phyloP scores from a whole-genome alignment of 2,329 filamentous ascomycete species.

The Capronia coronata region DNA sequence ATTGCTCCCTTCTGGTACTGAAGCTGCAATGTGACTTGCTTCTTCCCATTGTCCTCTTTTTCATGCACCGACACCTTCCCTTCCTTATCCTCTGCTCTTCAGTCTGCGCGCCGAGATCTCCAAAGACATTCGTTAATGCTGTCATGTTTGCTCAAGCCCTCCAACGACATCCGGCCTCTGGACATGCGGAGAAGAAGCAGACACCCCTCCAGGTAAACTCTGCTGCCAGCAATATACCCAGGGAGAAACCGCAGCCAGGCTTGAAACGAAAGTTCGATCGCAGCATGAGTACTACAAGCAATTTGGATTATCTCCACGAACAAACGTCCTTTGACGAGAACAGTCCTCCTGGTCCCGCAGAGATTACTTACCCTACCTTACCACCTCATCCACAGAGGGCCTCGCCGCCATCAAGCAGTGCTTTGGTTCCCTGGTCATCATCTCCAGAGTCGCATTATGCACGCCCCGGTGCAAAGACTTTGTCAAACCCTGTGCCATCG shows the following conservation, averaged over 20 bases:
- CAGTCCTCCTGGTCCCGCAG: constrained; percentile 80
- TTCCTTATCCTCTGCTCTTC: constrained; percentile 14
- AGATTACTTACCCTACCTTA: constrained; percentile 40
- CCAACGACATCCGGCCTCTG: constrained; percentile 19
- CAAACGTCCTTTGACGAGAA: constrained; percentile 64
- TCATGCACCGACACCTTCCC: constrained; percentile 14
- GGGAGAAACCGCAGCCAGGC: not conserved
- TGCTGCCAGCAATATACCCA: constrained; percentile 13
- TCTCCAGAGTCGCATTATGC: constrained; percentile 43
- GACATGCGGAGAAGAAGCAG: constrained; percentile 17
- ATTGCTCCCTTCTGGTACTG: too few species aligned
- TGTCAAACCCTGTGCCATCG: constrained; percentile 21
- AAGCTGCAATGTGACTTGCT: too few species aligned
- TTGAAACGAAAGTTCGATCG: constrained; percentile 28
- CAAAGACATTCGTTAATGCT: constrained; percentile 20
- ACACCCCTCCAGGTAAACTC: constrained; percentile 17
- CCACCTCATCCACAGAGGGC: constrained; percentile 26
- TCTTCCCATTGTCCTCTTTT: constrained; percentile 2
- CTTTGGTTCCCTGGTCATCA: constrained; percentile 64
- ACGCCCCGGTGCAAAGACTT: constrained; percentile 9
- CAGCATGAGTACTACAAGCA: constrained; percentile 25
- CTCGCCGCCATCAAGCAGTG: constrained; percentile 45
- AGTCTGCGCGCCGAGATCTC: constrained; percentile 20
- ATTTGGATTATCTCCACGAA: constrained; percentile 40
- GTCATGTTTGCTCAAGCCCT: constrained; percentile 23